Evolutionary conservation across 345 rosid genomes (phyloP), one percentile per base, ranked within the genome.

Genomic region (Trapa incisa): DNA sequence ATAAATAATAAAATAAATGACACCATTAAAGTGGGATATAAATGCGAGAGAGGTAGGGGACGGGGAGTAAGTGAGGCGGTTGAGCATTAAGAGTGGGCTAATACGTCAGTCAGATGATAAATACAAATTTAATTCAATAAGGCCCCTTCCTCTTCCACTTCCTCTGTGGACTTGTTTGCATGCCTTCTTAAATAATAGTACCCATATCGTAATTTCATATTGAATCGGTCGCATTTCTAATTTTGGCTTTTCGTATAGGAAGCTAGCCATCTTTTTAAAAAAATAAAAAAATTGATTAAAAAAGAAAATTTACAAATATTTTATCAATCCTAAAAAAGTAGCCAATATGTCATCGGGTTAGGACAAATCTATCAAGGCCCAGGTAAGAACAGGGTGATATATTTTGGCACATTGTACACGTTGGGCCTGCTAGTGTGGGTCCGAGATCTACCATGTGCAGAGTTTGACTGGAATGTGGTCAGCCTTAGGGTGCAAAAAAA

Each of bases 41-140:
- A 91, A 94, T 94, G 99, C 96, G 76, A 78, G 29, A 22, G 29
- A 22, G 29, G 29, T 22, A 22, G 29, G 29, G 29, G 43, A 39
- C 38, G 63, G 37, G 63, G 38, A 86, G 96, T 94, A 87, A 91
- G 81, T 82, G 96, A 81, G 89, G 80, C 96, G 69, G 87, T 91
- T 88, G 97, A 88, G 88, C 86, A 89, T 87, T 85, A 86, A 78
- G 87, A 91, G 83, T 8, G 83, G 63, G 82, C 72, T 73, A 82
- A 83, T 83, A 78, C 86, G 83, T 88, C 94, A 88, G 83, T 88
- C 94, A 88, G 83, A 88, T 82, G 89, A 85, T 80, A 87, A 83
- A 84, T 82, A 88, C 88, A 87, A 78, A 78, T 86, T 86, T 69
- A 84, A 84, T 83, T 86, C 80, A 79, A 74, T 77, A 60, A 13